Conservation (phyloP, 371 early-diverging fungal genomes). For the Mortierella sp. region DNA sequence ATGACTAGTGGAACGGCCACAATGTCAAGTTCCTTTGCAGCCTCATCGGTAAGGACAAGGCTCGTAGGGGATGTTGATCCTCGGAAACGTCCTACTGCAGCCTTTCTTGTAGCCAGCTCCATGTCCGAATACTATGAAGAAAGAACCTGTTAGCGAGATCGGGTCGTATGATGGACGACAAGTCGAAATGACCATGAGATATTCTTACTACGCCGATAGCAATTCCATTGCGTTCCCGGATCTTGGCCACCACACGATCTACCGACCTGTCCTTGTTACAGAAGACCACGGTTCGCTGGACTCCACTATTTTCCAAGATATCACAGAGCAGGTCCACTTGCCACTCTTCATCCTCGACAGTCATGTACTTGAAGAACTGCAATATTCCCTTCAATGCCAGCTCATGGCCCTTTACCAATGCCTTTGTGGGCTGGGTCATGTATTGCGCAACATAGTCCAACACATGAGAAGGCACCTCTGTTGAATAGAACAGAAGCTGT, state of each 20-base stretch:
- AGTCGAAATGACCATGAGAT: not conserved
- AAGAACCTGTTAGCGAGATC: not conserved
- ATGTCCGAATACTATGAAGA: conserved; percentile 43
- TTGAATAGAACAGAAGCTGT: conserved; percentile 43
- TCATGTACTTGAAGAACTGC: conserved; percentile 51
- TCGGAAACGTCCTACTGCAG: conserved; percentile 32
- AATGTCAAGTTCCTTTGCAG: conserved; percentile 34
- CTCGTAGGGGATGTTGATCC: conserved; percentile 12
- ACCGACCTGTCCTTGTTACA: conserved; percentile 39
- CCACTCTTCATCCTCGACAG: conserved; percentile 48
- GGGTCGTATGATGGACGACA: not conserved
- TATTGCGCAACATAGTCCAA: conserved; percentile 50
- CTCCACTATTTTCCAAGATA: conserved; percentile 47
- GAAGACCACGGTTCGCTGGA: conserved; percentile 35
- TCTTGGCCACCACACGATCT: conserved; percentile 32
- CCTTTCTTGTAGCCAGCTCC: conserved; percentile 30
- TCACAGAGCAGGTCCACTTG: conserved; percentile 38
- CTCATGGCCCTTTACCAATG: conserved; percentile 48
- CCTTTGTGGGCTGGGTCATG: conserved; percentile 47
- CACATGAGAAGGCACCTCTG: conserved; percentile 41
- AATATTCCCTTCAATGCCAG: conserved; percentile 47
- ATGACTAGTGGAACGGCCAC: conserved; percentile 37
- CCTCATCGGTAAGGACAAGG: conserved; percentile 40
- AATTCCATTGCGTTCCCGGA: conserved; percentile 37
- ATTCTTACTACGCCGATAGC: conserved; percentile 37